These are phyloP conservation scores for Claviceps citrina DNA, from an alignment of 2,329 filamentous ascomycete genomes.

Conservation along the genomic window DNA sequence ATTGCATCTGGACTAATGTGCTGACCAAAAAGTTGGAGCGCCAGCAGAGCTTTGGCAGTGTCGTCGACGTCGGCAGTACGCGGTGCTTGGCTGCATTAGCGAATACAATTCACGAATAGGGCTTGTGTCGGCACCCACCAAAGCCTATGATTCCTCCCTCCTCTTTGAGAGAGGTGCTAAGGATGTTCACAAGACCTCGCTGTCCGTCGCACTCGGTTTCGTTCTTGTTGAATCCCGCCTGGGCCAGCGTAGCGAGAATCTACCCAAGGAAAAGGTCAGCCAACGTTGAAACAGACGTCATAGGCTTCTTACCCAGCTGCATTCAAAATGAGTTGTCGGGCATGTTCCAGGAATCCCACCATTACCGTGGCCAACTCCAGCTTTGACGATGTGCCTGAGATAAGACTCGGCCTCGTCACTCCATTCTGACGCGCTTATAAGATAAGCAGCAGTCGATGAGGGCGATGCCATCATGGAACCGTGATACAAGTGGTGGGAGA, in stretches of 20 bases:
- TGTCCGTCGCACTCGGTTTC: slow-evolving; percentile 3
- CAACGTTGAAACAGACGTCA: not conserved
- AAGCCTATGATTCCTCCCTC: slow-evolving; percentile 7
- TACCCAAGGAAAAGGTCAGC: not conserved
- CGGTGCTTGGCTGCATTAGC: not conserved
- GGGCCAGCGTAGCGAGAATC: slow-evolving; percentile 3
- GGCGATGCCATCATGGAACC: slow-evolving; percentile 11
- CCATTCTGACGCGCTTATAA: slow-evolving; percentile 8
- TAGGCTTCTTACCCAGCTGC: not conserved
- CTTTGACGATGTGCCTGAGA: slow-evolving; percentile 4
- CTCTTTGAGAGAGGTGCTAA: not conserved
- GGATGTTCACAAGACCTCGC: not conserved
- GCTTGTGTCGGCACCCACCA: slow-evolving; percentile 1
- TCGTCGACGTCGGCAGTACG: slow-evolving; percentile 8
- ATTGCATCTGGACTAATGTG: not conserved
- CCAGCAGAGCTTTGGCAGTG: slow-evolving; percentile 7
- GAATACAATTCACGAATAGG: not conserved
- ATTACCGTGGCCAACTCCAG: not conserved
- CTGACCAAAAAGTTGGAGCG: slow-evolving; percentile 4
- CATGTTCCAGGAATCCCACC: slow-evolving; percentile 8
- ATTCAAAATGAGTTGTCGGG: slow-evolving; percentile 6
- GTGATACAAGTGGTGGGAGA: slow-evolving; percentile 5
- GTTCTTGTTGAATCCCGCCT: slow-evolving; percentile 1
- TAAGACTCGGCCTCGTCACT: slow-evolving; percentile 9
- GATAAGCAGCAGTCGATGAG: slow-evolving; percentile 10